phyloP scores from a whole-genome alignment of 2,329 filamentous ascomycete species.

The Penicillium sp. region DNA sequence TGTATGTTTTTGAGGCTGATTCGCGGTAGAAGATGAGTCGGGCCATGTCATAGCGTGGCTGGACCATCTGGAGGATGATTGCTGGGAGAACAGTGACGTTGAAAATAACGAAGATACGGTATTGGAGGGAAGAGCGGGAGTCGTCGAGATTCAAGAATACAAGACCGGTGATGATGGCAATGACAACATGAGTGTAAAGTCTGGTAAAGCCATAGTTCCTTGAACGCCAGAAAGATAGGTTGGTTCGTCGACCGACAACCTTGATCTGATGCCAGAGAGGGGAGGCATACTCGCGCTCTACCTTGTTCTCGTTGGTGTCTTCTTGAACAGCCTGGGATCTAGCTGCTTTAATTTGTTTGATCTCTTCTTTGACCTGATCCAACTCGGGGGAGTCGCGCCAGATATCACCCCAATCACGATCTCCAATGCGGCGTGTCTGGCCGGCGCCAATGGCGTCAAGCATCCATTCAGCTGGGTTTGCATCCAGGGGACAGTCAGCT shows the following conservation, averaged over 20 bases:
- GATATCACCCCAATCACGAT: constrained; percentile 76
- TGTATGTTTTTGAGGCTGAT: constrained; percentile 83
- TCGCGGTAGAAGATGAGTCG: constrained; percentile 85
- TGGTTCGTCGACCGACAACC: constrained; percentile 70
- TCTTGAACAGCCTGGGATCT: constrained; percentile 52
- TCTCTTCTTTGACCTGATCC: constrained; percentile 65
- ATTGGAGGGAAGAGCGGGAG: constrained; percentile 74
- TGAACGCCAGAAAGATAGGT: constrained; percentile 79
- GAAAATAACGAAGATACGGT: constrained; percentile 88
- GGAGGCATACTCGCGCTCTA: constrained; percentile 78
- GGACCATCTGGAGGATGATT: constrained; percentile 79
- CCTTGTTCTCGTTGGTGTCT: constrained; percentile 41
- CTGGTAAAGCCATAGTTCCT: constrained; percentile 89
- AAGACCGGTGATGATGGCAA: constrained; percentile 76
- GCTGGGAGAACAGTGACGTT: constrained; percentile 80
- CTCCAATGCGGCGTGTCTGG: constrained; percentile 69
- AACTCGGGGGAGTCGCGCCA: constrained; percentile 75
- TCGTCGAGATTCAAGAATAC: constrained; percentile 77
- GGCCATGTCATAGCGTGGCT: constrained; percentile 79
- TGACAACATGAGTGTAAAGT: constrained; percentile 78
- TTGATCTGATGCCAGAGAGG: constrained; percentile 77
- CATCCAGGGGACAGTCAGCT: constrained; percentile 50
- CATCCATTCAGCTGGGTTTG: constrained; percentile 56
- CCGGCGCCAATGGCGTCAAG: constrained; percentile 71
- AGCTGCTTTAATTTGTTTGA: constrained; percentile 65